Evolutionary conservation across 768 basidiomycete species (phyloP).

Genomic region (Galerina marginata): DNA sequence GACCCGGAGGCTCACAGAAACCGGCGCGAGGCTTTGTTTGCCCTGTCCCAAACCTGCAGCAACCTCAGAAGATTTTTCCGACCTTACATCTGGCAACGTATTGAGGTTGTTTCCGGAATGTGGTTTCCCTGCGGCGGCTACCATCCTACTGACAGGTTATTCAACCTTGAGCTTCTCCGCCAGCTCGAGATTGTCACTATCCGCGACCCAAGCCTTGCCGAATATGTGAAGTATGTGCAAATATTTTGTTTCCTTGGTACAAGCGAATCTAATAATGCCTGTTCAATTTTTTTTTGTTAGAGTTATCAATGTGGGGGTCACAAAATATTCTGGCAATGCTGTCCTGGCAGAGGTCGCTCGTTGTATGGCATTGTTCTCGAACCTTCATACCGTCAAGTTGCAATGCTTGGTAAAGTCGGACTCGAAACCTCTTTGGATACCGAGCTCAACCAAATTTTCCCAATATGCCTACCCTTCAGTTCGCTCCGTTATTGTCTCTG

Average conservation of each 20-base stretch:
- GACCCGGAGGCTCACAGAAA: background rate
- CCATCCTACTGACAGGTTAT: slow-evolving; percentile 13
- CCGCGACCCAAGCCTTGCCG: slow-evolving; percentile 23
- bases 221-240: slow-evolving; percentile 18
- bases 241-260: background rate
- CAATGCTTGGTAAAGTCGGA: background rate
- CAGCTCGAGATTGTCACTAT: slow-evolving; percentile 31
- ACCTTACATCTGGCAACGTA: slow-evolving; percentile 14
- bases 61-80: slow-evolving; percentile 15
- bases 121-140: background rate
- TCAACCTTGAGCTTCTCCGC: slow-evolving; percentile 16
- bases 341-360: slow-evolving; percentile 28
- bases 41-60: slow-evolving; percentile 17
- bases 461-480: background rate
- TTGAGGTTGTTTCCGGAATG: slow-evolving; percentile 9
- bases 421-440: slow-evolving; percentile 13
- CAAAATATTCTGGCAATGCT: slow-evolving; percentile 9
- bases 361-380: slow-evolving; percentile 28
- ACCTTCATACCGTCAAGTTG: slow-evolving; percentile 26
- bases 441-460: background rate
- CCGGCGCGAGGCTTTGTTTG: slow-evolving; percentile 5
- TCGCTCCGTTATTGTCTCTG: background rate
- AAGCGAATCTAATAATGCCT: background rate
- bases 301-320: slow-evolving; percentile 24
- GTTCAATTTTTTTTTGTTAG: background rate